phyloP scores from a whole-genome alignment of 2,329 filamentous ascomycete species.

The Cucurbitaria berberidis region DNA sequence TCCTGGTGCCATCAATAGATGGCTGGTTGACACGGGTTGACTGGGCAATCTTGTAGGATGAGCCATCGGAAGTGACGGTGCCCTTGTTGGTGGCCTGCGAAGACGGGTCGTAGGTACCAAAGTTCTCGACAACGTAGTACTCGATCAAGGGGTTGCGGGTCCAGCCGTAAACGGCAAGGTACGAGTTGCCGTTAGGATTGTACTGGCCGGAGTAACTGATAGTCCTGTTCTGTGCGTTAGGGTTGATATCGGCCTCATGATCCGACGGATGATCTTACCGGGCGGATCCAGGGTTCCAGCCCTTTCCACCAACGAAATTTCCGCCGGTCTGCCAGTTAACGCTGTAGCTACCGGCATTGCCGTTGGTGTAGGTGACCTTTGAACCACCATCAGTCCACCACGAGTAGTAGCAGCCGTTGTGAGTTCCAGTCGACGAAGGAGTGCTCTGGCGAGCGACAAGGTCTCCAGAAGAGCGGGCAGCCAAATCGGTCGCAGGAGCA shows the following conservation, averaged over 20 bases:
- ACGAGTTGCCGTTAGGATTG: conserved; percentile 48
- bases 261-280: conserved; percentile 48
- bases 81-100: conserved; percentile 50
- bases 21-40: conserved; percentile 50
- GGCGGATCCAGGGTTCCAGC: conserved; percentile 61
- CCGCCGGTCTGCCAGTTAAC: conserved; percentile 59
- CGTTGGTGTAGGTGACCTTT: conserved; percentile 62
- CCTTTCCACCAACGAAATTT: conserved; percentile 65
- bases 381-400: conserved; percentile 65
- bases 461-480: conserved; percentile 44
- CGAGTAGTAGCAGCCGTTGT: conserved; percentile 66
- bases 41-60: conserved; percentile 40
- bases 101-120: conserved; percentile 57
- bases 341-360: conserved; percentile 57
- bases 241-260: background rate
- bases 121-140: conserved; percentile 61
- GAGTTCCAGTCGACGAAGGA: conserved; percentile 57
- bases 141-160: conserved; percentile 61
- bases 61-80: conserved; percentile 38
- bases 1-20: conserved; percentile 58
- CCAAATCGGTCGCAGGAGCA: conserved; percentile 42
- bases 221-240: conserved; percentile 21
- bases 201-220: conserved; percentile 46
- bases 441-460: conserved; percentile 49
- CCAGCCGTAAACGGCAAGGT: conserved; percentile 66